These are phyloP conservation scores for Pythium rhizo-oryzae DNA, from an alignment of 352 stramenopile genomes.

Conservation along the genomic window DNA sequence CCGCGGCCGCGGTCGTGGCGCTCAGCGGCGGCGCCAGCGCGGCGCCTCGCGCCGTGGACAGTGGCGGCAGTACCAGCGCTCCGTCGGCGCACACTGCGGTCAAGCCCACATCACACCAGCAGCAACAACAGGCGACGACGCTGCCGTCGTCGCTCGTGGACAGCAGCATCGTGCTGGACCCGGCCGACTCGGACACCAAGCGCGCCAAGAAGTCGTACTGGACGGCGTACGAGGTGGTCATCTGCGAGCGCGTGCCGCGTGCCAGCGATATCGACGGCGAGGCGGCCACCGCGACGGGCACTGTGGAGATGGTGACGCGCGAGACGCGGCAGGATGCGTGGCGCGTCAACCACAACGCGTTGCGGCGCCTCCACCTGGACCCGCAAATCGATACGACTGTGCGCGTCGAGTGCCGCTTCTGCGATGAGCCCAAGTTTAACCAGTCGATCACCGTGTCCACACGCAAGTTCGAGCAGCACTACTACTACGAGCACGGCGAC, in stretches of 20 bases:
- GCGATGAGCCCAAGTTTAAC: conserved; percentile 27
- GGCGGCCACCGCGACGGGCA: neutral
- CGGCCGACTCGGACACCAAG: conserved; percentile 33
- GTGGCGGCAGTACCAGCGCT: neutral
- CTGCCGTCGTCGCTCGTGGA: conserved; percentile 21
- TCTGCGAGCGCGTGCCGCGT: conserved; percentile 21
- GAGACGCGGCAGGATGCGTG: conserved; percentile 34
- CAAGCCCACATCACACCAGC: neutral
- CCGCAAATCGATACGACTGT: conserved; percentile 20
- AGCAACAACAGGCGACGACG: neutral
- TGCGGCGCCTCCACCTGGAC: conserved; percentile 30
- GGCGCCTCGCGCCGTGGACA: neutral
- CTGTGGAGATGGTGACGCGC: neutral
- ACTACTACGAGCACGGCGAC: conserved; percentile 28
- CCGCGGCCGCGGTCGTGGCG: conserved; percentile 27
- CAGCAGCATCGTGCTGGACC: conserved; percentile 21
- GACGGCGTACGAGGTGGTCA: conserved; percentile 34
- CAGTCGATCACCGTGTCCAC: conserved; percentile 37
- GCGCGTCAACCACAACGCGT: conserved; percentile 33
- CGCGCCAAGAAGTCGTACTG: conserved; percentile 36
- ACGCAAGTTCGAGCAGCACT: conserved; percentile 34
- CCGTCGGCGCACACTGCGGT: neutral
- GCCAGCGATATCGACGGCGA: neutral
- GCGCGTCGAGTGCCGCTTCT: conserved; percentile 31
- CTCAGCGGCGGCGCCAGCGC: conserved; percentile 17